Percentiles rank a stretch among this genome's conserved stretches.
Evolutionary conservation across 2,329 filamentous ascomycete species (phyloP).

Genomic region (Venturia carpophila): DNA sequence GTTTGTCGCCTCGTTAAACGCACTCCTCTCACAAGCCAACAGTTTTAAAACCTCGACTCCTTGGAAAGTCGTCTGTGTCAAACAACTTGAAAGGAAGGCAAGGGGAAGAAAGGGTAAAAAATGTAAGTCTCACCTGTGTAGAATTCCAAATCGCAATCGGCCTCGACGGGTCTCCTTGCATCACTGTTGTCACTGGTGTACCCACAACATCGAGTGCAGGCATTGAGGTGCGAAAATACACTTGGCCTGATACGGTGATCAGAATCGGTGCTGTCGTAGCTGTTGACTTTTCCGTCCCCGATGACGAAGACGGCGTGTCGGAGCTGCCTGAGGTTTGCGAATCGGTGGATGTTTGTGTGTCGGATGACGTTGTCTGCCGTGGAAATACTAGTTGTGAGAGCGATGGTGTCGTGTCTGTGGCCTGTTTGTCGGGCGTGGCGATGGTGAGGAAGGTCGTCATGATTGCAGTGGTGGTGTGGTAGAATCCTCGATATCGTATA

Average conservation of each 20-base stretch:
- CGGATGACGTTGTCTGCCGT: neutral
- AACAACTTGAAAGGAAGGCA: too few relatives aligned
- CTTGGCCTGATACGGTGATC: neutral
- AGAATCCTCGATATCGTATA: neutral
- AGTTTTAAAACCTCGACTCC: too few relatives aligned
- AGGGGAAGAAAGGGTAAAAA: neutral
- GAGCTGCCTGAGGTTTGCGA: neutral
- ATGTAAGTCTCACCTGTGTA: neutral
- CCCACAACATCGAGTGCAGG: neutral
- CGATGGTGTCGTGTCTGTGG: neutral
- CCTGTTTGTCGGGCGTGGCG: neutral
- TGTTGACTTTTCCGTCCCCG: neutral
- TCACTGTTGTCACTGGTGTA: neutral
- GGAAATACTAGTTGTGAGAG: neutral
- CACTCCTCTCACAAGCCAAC: too few relatives aligned
- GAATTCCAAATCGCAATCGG: constrained; percentile 1
- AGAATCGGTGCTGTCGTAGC: neutral
- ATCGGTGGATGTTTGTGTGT: neutral
- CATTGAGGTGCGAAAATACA: neutral
- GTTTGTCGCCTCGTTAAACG: neutral
- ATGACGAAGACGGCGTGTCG: neutral
- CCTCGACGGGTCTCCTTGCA: neutral
- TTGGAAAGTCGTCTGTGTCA: too few relatives aligned
- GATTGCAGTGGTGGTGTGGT: neutral
- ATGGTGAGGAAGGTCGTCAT: neutral